Conservation (phyloP, 2,329 filamentous ascomycete species). For the Paecilomyces dactylethromorphus region DNA sequence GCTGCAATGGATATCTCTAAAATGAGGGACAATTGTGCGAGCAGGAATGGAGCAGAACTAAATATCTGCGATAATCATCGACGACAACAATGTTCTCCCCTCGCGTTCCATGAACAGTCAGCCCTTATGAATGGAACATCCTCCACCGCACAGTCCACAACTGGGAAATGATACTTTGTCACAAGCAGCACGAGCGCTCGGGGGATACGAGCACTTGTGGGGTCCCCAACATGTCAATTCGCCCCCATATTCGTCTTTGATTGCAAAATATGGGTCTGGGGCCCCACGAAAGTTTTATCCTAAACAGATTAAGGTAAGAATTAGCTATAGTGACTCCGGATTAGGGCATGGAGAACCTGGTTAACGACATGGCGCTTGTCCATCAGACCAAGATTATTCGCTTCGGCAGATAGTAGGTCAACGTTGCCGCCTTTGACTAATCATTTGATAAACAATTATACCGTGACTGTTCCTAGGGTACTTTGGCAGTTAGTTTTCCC, state of each 20-base stretch:
- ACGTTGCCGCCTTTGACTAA: neutral
- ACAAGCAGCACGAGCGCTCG: neutral
- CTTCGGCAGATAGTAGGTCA: neutral
- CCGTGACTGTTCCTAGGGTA: neutral
- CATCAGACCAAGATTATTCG: neutral
- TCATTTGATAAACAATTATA: neutral
- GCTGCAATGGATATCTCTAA: neutral
- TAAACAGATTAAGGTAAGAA: neutral
- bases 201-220: neutral
- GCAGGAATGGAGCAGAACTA: neutral
- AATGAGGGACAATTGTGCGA: neutral
- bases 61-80: neutral
- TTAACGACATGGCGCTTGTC: neutral
- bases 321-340: neutral
- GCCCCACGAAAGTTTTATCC: neutral
- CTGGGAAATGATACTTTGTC: neutral
- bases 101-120: neutral
- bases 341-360: neutral
- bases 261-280: neutral
- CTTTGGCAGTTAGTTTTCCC: neutral
- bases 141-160: neutral
- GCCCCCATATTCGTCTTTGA: neutral
- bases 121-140: neutral
- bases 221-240: neutral
- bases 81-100: neutral